Conservation (phyloP, 2,329 filamentous ascomycete species). For the Aspergillus udagawae region DNA sequence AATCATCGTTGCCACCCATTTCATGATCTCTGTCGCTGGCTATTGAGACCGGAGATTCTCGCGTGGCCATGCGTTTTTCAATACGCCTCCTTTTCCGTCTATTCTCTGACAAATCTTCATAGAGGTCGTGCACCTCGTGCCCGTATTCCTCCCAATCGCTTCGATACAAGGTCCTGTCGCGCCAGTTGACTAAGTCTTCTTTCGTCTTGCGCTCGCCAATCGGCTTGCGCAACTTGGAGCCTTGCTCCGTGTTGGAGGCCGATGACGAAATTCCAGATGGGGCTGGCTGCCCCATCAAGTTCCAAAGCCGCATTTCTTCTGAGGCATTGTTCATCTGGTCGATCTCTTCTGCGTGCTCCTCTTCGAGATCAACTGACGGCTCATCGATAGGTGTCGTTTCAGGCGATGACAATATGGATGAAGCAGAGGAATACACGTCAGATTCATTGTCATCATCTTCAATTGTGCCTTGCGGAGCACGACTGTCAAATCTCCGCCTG, state of each 20-base stretch:
- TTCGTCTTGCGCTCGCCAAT: constrained; percentile 28
- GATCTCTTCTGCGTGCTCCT: constrained; percentile 44
- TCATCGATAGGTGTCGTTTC: constrained; percentile 1
- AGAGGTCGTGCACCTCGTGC: constrained; percentile 21
- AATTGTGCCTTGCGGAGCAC: neutral
- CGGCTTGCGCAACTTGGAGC: constrained; percentile 14
- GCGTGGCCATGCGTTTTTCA: neutral
- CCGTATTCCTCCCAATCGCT: constrained; percentile 50
- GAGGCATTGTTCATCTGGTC: constrained; percentile 43
- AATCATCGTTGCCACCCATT: neutral
- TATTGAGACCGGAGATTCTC: constrained; percentile 1
- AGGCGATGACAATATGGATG: constrained; percentile 3
- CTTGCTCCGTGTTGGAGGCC: constrained; percentile 13
- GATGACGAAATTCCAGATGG: constrained; percentile 15
- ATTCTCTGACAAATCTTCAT: constrained; percentile 28
- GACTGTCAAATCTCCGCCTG: neutral
- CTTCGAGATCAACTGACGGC: constrained; percentile 32
- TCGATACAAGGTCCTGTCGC: constrained; percentile 42
- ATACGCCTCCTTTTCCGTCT: constrained; percentile 29
- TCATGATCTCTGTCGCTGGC: neutral
- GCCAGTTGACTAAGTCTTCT: constrained; percentile 46
- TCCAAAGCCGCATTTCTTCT: constrained; percentile 47
- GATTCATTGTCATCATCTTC: constrained; percentile 8
- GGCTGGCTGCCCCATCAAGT: constrained; percentile 32
- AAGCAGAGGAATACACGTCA: neutral